A percentile compares a stretch with the other conserved stretches of the same genome.
Conservation (phyloP, 768 basidiomycete genomes). For the Cubamyces sp. region DNA sequence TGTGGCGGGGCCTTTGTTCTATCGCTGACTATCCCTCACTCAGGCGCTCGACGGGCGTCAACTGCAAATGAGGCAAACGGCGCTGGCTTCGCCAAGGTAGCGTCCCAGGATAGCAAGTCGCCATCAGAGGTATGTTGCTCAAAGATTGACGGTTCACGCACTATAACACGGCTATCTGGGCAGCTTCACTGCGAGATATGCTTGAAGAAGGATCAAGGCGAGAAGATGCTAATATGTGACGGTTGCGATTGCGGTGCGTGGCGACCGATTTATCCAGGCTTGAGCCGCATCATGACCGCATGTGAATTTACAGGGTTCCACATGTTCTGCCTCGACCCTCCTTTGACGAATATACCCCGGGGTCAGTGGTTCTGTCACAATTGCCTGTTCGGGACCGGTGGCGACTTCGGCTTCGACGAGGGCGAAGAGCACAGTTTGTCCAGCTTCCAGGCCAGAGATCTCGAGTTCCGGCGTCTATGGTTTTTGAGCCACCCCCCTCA, state of each 20-base stretch:
- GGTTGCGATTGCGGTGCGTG: constrained; percentile 77
- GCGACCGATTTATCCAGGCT: neutral
- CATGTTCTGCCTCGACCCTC: constrained; percentile 95
- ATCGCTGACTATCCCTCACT: neutral
- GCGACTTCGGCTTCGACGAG: constrained; percentile 98
- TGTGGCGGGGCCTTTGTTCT: neutral
- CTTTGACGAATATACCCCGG: constrained; percentile 80
- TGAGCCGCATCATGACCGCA: neutral
- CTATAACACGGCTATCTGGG: neutral
- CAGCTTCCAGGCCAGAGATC: constrained; percentile 90
- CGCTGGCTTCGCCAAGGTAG: neutral
- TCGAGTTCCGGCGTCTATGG: constrained; percentile 88
- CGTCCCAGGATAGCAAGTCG: constrained; percentile 7
- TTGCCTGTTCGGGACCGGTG: constrained; percentile 89
- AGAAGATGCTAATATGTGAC: constrained; percentile 92
- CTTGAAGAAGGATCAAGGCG: constrained; percentile 82
- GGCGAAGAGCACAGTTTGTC: constrained; percentile 94
- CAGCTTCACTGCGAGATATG: constrained; percentile 94
- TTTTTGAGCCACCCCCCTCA: constrained; percentile 77
- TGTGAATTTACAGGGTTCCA: constrained; percentile 72
- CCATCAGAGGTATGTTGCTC: constrained; percentile 23
- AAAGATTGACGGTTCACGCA: neutral
- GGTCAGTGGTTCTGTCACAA: constrained; percentile 96
- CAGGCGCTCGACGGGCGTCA: constrained; percentile 22
- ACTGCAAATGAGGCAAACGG: constrained; percentile 7